phyloP scores from a whole-genome alignment of 1,284 basidiomycete species.

The Puccinia horiana region DNA sequence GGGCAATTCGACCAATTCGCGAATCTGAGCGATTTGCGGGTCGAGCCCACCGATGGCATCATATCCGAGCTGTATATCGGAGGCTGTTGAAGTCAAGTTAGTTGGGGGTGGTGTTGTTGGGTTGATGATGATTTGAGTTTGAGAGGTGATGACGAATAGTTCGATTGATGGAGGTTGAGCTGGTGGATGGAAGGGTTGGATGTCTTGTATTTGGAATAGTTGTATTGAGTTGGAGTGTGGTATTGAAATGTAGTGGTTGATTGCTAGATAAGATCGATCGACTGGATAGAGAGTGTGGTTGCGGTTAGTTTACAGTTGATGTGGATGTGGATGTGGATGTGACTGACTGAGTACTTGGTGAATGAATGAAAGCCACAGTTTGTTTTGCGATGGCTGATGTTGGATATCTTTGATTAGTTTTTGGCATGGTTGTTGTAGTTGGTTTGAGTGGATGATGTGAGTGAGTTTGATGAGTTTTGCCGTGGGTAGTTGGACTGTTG shows the following conservation, averaged over 20 bases:
- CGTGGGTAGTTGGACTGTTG: neutral
- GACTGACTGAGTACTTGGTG: neutral
- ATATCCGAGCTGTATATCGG: conserved; percentile 56
- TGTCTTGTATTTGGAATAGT: conserved; percentile 9
- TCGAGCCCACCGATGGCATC: conserved; percentile 82
- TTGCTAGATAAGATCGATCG: conserved; percentile 35
- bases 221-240: neutral
- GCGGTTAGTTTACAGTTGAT: neutral
- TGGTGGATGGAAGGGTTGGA: neutral
- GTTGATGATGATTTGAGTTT: conserved; percentile 13
- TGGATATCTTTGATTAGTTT: too few species aligned
- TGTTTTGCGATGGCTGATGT: conserved; percentile 22
- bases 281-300: conserved; percentile 10
- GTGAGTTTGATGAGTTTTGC: too few species aligned
- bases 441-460: too few species aligned
- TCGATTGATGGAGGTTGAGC: neutral
- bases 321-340: neutral
- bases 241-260: conserved; percentile 35
- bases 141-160: conserved; percentile 22
- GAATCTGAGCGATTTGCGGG: conserved; percentile 82
- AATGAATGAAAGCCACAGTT: neutral
- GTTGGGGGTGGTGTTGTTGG: neutral
- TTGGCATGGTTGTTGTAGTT: too few species aligned
- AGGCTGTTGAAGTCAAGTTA: too few species aligned
- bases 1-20: conserved; percentile 92